phyloP scores from a whole-genome alignment of 1,284 basidiomycete species.

The Butyriboletus appendiculatus region DNA sequence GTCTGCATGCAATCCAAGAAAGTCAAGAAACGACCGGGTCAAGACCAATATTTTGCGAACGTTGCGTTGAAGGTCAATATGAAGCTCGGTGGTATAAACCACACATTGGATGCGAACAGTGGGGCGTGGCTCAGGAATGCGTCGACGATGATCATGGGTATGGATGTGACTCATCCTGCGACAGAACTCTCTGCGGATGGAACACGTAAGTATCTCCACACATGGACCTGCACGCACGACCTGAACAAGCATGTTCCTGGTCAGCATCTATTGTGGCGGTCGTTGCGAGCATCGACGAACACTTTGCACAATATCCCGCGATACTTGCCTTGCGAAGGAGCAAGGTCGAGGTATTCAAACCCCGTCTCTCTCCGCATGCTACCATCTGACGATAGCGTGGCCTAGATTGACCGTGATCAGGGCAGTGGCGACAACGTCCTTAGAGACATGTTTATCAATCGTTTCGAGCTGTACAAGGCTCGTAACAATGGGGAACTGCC shows the following conservation, averaged over 20 bases:
- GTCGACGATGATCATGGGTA: constrained; percentile 78
- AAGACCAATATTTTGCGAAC: constrained; percentile 38
- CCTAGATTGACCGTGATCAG: constrained; percentile 61
- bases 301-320: constrained; percentile 72
- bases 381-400: neutral
- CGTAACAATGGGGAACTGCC: constrained; percentile 54
- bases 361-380: neutral
- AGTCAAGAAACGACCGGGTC: constrained; percentile 49
- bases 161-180: constrained; percentile 79
- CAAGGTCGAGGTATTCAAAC: constrained; percentile 58
- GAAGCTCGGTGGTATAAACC: constrained; percentile 80
- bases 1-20: constrained; percentile 69
- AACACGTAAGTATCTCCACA: constrained; percentile 40
- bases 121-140: constrained; percentile 55
- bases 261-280: constrained; percentile 72
- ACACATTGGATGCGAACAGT: constrained; percentile 52
- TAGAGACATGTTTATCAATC: constrained; percentile 64
- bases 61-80: constrained; percentile 61
- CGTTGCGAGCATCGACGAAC: constrained; percentile 66
- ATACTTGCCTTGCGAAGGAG: constrained; percentile 62
- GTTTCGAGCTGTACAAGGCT: constrained; percentile 57
- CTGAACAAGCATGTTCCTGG: neutral
- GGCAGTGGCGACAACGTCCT: constrained; percentile 39
- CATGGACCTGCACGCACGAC: neutral
- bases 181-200: constrained; percentile 50